Base-by-base conservation (phyloP, 1,139 yeast genomes). In the Suhomyces kunorum region DNA sequence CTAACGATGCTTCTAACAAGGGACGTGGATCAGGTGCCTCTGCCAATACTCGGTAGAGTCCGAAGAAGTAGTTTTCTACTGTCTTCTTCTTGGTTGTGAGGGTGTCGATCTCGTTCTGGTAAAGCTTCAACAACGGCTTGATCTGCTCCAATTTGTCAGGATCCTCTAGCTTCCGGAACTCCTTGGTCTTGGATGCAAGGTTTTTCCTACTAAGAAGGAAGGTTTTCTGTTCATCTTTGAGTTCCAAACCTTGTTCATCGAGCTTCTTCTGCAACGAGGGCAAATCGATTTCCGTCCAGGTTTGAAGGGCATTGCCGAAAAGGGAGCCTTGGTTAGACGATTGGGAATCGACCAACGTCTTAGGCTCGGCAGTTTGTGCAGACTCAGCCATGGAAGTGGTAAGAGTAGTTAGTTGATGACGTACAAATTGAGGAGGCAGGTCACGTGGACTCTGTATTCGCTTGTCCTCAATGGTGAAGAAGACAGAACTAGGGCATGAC, bases 21-120 rank as follows among this genome's bases (percentile, higher is more conserved):
- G 96, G 95, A 45, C 76, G 77, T 3, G 98, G 98, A 63, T 92
- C 97, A 0, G 98, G 97, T 0, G 95, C 92, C 56, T 90, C 96
- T 2, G 89, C 87, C 11, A 92, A 66, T 18, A 79, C 68, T 43
- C 89, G 71, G 65, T 90, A 90, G 19, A 87, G 69, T 16, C 81
- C 81, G 61, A 89, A 78, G 55, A 92, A 84, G 34, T 81, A 73
- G 26, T 74, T 71, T 56, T 92, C 98, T 1, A 87, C 81, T 36
- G 64, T 71, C 56, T 89, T 88, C 47, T 87, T 81, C 51, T 92
- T 80, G 51, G 78, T 80, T 3, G 97, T 87, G 48, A 92, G 69
- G 31, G 73, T 68, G 58, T 92, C 98, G 53, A 92, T 86, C 58
- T 89, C 97, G 45, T 81, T 77, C 60, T 92, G 98, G 58, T 92